Evolutionary conservation across 2,329 filamentous ascomycete genomes (phyloP), one percentile per base, ranked within the genome.

Genomic region (Pyricularia grisea): DNA sequence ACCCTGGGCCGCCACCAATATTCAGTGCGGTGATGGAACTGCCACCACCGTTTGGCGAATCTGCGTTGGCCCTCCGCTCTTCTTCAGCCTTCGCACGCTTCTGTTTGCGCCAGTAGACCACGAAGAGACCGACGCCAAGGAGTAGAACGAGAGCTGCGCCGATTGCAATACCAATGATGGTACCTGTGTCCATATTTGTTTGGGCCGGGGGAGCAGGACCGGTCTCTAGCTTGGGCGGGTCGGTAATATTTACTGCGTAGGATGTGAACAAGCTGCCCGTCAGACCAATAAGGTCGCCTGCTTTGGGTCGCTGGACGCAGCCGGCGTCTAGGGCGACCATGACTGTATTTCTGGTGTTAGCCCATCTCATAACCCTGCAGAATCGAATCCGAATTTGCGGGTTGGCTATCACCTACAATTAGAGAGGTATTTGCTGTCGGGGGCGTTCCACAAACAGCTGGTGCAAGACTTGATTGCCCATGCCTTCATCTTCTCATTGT

Each of bases 161-260:
- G 0, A 86, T 74, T 0, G 79, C 80, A 65, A 88, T 87, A 23
- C 85, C 85, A 0, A 83, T 82, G 20, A 87, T 84, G n/a, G 82
- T 82, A 2, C 82, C 81, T 0, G 80, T 80, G 0, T 81, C 80
- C 74, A 87, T 79, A 10, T 28, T 68, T 28, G 68, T 65, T 9
- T 30, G 20, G 55, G 11, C 73, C 73, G 4, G 72, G 71, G 25
- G 66, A n/a, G 72, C 70, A 0, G 77, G 72, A 1, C 74, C 66
- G 0, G 76, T 74, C 5, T 72, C 55, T 66, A 76, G 75, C 9
- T 71, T 73, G 0, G 78, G 71, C 0, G 75, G 70, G 1, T 65
- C 76, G 1, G 79, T 81, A n/a, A 83, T 82, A 63, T 80, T 82
- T 33, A 85, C 73, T 0, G 73, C 61, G 0, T 71, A 69, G 0